These are phyloP conservation scores for Striga asiatica DNA, from an alignment of 257 asterid genomes.

Conservation along the genomic window DNA sequence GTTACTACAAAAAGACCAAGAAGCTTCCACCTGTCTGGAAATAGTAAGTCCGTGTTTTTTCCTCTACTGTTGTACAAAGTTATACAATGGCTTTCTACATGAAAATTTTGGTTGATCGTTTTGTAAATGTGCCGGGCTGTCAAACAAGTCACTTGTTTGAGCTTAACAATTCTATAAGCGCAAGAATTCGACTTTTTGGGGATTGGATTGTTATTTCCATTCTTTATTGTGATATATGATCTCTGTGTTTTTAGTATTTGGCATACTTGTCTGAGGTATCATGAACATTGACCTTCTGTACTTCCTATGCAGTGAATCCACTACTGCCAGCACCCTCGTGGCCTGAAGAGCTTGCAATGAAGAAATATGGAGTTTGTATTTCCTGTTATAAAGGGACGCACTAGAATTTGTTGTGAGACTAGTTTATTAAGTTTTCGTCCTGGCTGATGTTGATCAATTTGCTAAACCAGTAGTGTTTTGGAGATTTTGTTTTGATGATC, in stretches of 20 bases:
- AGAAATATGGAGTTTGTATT: constrained; percentile 8
- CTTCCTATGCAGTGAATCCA: constrained; percentile 42
- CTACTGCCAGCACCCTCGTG: constrained; percentile 64
- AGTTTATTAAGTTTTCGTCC: constrained; percentile 7
- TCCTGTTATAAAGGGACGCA: background rate
- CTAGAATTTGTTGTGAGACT: background rate
- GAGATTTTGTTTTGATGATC: background rate
- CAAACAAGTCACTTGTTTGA: no score
- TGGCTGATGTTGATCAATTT: background rate
- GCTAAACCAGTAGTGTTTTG: background rate
- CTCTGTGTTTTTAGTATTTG: no score
- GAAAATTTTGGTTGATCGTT: background rate
- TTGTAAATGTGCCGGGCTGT: background rate
- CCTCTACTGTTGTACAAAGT: no score
- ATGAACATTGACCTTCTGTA: background rate
- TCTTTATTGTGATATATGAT: no score
- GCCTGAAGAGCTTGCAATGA: constrained; percentile 20
- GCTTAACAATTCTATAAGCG: no score
- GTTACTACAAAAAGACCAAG: constrained; percentile 61
- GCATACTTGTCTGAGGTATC: no score
- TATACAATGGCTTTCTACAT: no score
- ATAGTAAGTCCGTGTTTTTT: constrained; percentile 29
- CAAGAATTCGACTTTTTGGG: no score
- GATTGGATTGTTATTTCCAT: background rate
- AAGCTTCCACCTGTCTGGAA: constrained; percentile 76